Evolutionary conservation across 768 basidiomycete genomes (phyloP).

Genomic region (Calocera viscosa): DNA sequence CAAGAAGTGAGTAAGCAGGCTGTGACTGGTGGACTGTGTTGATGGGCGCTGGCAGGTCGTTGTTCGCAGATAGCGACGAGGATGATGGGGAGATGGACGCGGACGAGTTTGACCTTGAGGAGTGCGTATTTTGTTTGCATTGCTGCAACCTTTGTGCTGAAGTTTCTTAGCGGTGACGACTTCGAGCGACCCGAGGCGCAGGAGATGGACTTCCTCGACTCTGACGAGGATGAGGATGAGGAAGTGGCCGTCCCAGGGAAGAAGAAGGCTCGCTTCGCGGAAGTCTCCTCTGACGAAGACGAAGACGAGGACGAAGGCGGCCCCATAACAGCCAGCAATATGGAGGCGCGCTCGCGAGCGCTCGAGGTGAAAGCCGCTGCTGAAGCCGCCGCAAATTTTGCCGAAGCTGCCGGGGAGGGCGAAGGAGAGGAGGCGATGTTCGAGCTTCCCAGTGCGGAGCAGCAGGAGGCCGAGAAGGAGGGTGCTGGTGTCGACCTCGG

Average conservation of each 20-base stretch:
- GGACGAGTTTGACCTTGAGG: constrained; percentile 22
- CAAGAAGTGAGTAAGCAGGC: constrained; percentile 28
- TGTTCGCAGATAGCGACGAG: constrained; percentile 40
- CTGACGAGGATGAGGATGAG: constrained; percentile 43
- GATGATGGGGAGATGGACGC: constrained; percentile 24
- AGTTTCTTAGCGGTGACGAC: constrained; percentile 36
- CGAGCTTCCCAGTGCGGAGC: constrained; percentile 1
- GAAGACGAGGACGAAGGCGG: constrained; percentile 39
- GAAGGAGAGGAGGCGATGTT: background rate
- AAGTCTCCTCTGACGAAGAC: constrained; percentile 28
- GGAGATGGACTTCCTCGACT: constrained; percentile 21
- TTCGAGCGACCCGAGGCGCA: constrained; percentile 27
- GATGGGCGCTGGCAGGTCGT: constrained; percentile 26
- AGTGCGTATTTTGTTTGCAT: constrained; percentile 16
- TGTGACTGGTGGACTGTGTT: background rate
- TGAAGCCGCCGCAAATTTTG: background rate
- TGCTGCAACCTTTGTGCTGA: background rate
- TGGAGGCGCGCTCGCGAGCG: constrained; percentile 68
- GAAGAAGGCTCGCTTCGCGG: constrained; percentile 33
- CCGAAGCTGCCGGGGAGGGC: background rate
- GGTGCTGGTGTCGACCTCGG: constrained; percentile 38
- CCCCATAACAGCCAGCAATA: constrained; percentile 62
- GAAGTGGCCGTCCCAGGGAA: constrained; percentile 18
- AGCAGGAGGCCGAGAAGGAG: constrained; percentile 42
- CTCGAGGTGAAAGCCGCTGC: constrained; percentile 50